A percentile compares a stretch with the other conserved stretches of the same genome.
Conservation (phyloP, 805 yeast genomes). For the Ogataea nitratoaversa region DNA sequence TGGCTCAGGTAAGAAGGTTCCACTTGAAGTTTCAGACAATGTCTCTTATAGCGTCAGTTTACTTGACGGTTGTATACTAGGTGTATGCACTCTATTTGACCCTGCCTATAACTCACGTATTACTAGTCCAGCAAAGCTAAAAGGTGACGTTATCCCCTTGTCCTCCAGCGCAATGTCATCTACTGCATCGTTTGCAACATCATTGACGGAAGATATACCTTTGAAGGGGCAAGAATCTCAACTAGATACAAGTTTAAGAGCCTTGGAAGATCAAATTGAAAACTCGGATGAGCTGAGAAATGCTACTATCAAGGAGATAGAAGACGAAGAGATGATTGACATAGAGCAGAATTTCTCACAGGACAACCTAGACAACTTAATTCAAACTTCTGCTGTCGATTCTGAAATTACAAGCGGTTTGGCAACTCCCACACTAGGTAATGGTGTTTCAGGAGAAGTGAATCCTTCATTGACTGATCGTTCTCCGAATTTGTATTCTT, state of each 20-base stretch:
- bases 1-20: constrained; percentile 37
- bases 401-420: constrained; percentile 29
- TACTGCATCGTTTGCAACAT: constrained; percentile 16
- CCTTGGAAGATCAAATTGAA: neutral
- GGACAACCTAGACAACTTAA: neutral
- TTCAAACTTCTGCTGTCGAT: constrained; percentile 20
- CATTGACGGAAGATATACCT: neutral
- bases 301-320: neutral
- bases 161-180: constrained; percentile 16
- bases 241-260: constrained; percentile 1
- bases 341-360: constrained; percentile 2
- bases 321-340: neutral
- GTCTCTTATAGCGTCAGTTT: constrained; percentile 20
- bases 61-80: constrained; percentile 45
- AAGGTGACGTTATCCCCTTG: constrained; percentile 1
- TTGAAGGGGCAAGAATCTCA: neutral
- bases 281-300: neutral
- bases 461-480: constrained; percentile 35
- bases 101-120: constrained; percentile 43
- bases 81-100: constrained; percentile 68
- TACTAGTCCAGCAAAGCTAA: constrained; percentile 24
- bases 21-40: constrained; percentile 23
- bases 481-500: constrained; percentile 22
- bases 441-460: constrained; percentile 38
- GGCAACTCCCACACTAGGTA: constrained; percentile 27